These are phyloP conservation scores for Isatis lusitanica DNA, from an alignment of 441 rosid genomes.

Conservation along the genomic window DNA sequence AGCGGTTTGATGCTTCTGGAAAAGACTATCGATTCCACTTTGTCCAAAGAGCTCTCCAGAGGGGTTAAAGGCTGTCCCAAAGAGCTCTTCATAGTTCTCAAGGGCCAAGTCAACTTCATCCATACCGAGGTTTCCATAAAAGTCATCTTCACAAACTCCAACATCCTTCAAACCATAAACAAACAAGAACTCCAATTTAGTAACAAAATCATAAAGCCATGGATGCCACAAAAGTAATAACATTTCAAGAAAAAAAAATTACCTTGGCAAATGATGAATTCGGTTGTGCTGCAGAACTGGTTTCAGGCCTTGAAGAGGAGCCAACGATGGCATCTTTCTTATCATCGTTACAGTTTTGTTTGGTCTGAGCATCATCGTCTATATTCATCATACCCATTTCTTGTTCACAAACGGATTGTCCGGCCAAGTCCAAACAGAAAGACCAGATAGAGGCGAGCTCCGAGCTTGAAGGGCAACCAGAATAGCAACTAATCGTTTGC, in stretches of 20 bases:
- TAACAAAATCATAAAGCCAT: not conserved
- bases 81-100: conserved; percentile 96
- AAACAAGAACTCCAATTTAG: conserved; percentile 22
- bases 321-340: conserved; percentile 50
- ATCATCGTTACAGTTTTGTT: conserved; percentile 44
- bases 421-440: conserved; percentile 57
- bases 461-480: conserved; percentile 90
- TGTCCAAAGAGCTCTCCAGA: conserved; percentile 82
- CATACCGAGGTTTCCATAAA: conserved; percentile 76
- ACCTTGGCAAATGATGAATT: conserved; percentile 67
- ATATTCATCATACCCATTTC: conserved; percentile 86
- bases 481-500: conserved; percentile 74
- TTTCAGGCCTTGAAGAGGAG: conserved; percentile 54
- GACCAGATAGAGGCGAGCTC: conserved; percentile 94
- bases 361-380: conserved; percentile 46
- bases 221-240: not conserved
- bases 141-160: conserved; percentile 62
- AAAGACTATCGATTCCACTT: conserved; percentile 87
- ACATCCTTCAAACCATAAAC: conserved; percentile 27
- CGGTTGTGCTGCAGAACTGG: conserved; percentile 41
- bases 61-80: conserved; percentile 77
- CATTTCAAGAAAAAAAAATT: not conserved
- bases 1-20: conserved; percentile 53
- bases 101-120: conserved; percentile 86
- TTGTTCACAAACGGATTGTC: conserved; percentile 74